These are phyloP conservation scores for Penicillium silybi DNA, from an alignment of 495 filamentous ascomycete genomes.

Conservation along the genomic window DNA sequence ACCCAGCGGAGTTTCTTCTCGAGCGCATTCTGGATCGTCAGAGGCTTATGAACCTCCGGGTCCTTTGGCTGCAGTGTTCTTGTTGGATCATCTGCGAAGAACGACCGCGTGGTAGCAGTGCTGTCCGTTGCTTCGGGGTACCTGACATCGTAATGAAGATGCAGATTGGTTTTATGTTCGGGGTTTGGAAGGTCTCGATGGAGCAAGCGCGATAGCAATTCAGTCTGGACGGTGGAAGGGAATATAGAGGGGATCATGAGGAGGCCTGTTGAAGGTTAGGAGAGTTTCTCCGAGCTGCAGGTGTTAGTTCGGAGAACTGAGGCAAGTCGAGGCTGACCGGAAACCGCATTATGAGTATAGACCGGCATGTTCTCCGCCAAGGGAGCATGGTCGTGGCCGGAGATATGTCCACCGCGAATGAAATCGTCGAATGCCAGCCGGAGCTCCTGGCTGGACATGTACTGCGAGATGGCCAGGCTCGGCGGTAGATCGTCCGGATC, in stretches of 20 bases:
- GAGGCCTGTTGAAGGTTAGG: conserved; percentile 54
- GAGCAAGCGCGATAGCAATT: conserved; percentile 63
- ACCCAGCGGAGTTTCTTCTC: conserved; percentile 84
- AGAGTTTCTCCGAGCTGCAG: conserved; percentile 6
- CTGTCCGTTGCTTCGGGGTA: conserved; percentile 48
- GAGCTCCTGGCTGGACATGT: conserved; percentile 30
- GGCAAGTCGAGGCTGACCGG: conserved; percentile 34
- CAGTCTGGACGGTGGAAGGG: conserved; percentile 61
- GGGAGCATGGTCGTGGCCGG: conserved; percentile 19
- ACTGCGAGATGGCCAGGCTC: conserved; percentile 24
- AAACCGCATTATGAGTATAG: conserved; percentile 39
- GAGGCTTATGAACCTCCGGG: conserved; percentile 60
- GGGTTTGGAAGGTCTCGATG: conserved; percentile 77
- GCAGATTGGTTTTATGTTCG: conserved; percentile 77
- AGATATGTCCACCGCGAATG: conserved; percentile 14
- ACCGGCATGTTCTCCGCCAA: conserved; percentile 41
- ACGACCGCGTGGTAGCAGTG: conserved; percentile 30
- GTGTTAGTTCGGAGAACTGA: conserved; percentile 28
- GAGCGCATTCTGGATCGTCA: conserved; percentile 62
- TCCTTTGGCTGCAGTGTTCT: conserved; percentile 58
- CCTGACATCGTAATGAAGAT: conserved; percentile 73
- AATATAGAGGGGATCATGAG: conserved; percentile 70
- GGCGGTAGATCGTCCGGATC: conserved; percentile 27
- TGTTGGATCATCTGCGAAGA: conserved; percentile 44
- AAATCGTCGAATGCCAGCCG: conserved; percentile 35